Base-by-base conservation (phyloP, 2,329 filamentous ascomycete genomes). In the Sarocladium brachiariae region DNA sequence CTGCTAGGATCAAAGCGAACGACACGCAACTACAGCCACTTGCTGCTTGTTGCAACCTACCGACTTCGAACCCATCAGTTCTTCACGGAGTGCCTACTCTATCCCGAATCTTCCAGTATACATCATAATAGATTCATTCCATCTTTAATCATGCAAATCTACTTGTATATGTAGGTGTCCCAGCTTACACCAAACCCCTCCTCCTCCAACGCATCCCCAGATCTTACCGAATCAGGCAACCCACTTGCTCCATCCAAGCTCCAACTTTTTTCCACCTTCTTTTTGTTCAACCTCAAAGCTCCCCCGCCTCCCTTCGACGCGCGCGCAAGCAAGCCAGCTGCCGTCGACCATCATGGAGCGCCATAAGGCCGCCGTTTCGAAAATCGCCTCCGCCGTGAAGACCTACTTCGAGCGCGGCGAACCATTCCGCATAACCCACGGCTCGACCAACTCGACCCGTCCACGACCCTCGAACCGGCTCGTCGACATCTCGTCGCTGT, bases 391-490 rank as follows among this genome's bases (percentile, higher is more conserved):
- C 23, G 65, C 73, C 5, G 73, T 78, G 47, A 70, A 71, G 52
- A 59, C 66, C 60, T 74, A 73, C 64, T 78, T 74, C 61, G 67
- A 71, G 53, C 64, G 69, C 45, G 64, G 66, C 45, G 67, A 74
- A 61, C 78, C 84, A 19, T 91, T 86, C 71, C 80, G 86, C 55
- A 88, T 91, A 70, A 83, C 77, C 64, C 86, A 90, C 71, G 87
- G 86, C 58, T 84, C 81, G 35, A 89, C 87, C 50, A 90, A 90
- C 71, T 85, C 79, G 61, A 90, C 87, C 43, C 81, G 77, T 4
- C 76, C 76, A 58, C 53, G 63, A 58, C 49, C 58, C 33, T 55
- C 57, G 49, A 56, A 53, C n/a, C 54, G 56, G 43, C 48, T 59
- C 51, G 61, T 90, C 56, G 84, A 89, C 68, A 89, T 86, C 59